Evolutionary conservation across 768 basidiomycete genomes (phyloP), one percentile per base, ranked within the genome.

Genomic region (Collybia nuda): DNA sequence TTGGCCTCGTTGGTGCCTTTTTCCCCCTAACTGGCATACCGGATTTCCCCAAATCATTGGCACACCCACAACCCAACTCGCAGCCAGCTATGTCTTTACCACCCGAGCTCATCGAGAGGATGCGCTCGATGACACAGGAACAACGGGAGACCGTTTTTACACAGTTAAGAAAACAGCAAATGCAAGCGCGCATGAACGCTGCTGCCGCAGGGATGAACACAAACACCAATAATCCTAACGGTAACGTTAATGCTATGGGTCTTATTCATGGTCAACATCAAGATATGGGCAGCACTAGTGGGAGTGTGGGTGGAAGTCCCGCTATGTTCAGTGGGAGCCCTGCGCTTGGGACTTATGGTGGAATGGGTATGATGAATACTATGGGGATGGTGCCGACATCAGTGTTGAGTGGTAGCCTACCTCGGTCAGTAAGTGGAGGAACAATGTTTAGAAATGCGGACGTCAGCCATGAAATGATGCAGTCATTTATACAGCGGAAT

Each of bases 1-100:
- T 52, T 5, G 55, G 54, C 21, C 63, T 84, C n/a, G 62, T 64
- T 2, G 82, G 75, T 21, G 75, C 75, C 0, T 70, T 79, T 52
- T 86, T 84, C 62, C 74, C 76, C 5, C 24, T 69, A 8, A 74
- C 69, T 0, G 82, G 81, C 6, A 63, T 85, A 36, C 81, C 84
- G 0, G 77, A 79, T 47, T 60, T 79, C 51, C 46, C 78, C 77
- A 3, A 72, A 70, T 14, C 32, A 32, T 11, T 32, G 12, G 12
- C 32, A 32, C 32, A 32, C 32, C 9, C 9, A 32, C 32, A 32
- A 32, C 32, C 32, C 3, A 5, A 32, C 9, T 11, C 32, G 9
- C 32, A 32, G 14, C 7, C 32, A 11, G 14, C 32, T 3, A 32
- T 32, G 32, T 32, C 32, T 14, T 11, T 32, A 32, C 32, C 32